A percentile compares a stretch with the other conserved stretches of the same genome.
Evolutionary conservation across 2,329 filamentous ascomycete genomes (phyloP).

Genomic region (Akanthomyces dipterigenus): DNA sequence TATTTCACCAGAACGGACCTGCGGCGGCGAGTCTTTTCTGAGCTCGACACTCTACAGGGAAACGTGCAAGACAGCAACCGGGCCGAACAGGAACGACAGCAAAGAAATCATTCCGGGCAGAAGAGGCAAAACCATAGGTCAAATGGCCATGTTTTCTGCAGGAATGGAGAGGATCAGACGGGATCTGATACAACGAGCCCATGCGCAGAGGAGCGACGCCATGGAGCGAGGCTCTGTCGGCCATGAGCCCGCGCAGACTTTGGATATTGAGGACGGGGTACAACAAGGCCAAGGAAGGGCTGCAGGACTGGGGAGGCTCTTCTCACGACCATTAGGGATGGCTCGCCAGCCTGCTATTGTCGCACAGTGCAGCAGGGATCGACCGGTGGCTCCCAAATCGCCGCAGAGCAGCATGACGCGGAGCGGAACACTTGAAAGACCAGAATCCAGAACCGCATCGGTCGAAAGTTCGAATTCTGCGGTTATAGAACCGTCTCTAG

Average conservation of each 20-base stretch:
- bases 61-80: background rate
- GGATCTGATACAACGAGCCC: slow-evolving; percentile 5
- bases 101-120: background rate
- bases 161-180: background rate
- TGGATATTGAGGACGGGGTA: background rate
- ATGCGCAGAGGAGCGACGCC: background rate
- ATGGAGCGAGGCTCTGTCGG: background rate
- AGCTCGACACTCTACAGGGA: background rate
- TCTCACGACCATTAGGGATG: background rate
- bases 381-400: slow-evolving; percentile 13
- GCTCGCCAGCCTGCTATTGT: background rate
- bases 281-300: background rate
- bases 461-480: background rate
- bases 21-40: background rate
- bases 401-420: background rate
- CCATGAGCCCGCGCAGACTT: background rate
- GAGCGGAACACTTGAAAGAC: background rate
- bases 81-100: background rate
- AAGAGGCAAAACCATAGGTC: background rate
- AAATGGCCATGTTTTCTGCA: background rate
- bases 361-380: slow-evolving; percentile 20
- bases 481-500: background rate
- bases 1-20: background rate
- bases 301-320: background rate
- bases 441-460: slow-evolving; percentile 14